phyloP scores from a whole-genome alignment of 2,329 filamentous ascomycete genomes.

The Alternaria sp. region DNA sequence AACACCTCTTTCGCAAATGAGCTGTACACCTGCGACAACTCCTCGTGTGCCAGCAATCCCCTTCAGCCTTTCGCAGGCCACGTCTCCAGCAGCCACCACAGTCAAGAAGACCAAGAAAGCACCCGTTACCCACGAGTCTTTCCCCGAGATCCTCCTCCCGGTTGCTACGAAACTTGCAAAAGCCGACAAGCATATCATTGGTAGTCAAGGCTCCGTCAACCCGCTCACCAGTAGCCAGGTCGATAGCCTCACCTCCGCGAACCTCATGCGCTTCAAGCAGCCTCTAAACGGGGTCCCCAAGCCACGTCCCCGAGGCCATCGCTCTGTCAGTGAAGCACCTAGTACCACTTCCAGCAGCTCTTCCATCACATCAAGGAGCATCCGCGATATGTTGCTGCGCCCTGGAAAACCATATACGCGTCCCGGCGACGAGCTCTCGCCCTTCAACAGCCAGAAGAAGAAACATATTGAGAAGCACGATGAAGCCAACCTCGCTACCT shows the following conservation, averaged over 20 bases:
- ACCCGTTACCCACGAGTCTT: constrained; percentile 7
- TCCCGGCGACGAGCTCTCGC: constrained; percentile 27
- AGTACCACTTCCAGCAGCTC: constrained; percentile 25
- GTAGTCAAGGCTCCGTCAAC: constrained; percentile 13
- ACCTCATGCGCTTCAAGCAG: constrained; percentile 29
- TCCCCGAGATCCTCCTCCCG: constrained; percentile 2
- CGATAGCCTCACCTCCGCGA: constrained; percentile 24
- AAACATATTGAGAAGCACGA: constrained; percentile 25
- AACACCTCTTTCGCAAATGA: constrained; percentile 27
- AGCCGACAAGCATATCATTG: neutral
- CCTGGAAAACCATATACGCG: constrained; percentile 32
- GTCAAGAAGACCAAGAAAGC: constrained; percentile 11
- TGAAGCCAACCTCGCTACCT: constrained; percentile 28
- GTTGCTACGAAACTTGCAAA: neutral
- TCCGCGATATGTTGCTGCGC: constrained; percentile 35
- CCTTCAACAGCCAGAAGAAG: constrained; percentile 21
- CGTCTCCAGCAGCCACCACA: neutral
- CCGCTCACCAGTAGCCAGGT: constrained; percentile 10
- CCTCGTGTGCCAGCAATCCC: constrained; percentile 23
- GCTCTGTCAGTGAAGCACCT: constrained; percentile 14
- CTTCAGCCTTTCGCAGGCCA: constrained; percentile 18
- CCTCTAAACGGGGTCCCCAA: constrained; percentile 29
- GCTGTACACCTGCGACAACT: constrained; percentile 1
- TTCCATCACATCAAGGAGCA: constrained; percentile 30
- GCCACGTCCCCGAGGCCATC: constrained; percentile 19